Percentiles rank a stretch among this genome's conserved stretches.
phyloP scores from a whole-genome alignment of 345 rosid species.

The Euclidium syriacum region DNA sequence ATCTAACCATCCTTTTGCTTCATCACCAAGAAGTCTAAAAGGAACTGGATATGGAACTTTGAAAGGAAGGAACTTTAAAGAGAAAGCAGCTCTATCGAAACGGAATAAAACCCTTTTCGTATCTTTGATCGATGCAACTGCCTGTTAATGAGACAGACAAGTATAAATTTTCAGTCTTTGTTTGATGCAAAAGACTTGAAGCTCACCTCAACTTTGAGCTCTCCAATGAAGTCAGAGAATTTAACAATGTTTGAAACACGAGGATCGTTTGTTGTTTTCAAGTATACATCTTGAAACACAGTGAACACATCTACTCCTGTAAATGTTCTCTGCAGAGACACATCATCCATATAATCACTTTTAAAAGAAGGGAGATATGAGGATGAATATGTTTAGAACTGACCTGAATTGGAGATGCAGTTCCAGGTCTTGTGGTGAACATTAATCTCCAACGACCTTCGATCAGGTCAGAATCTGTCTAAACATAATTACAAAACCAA shows the following conservation, averaged over 20 bases:
- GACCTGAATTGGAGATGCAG: conserved; percentile 97
- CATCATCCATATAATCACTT: background rate
- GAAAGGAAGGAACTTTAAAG: conserved; percentile 79
- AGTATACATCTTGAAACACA: conserved; percentile 85
- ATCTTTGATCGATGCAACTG: conserved; percentile 67
- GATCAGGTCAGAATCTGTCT: conserved; percentile 69
- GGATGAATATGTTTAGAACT: conserved; percentile 1
- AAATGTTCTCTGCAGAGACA: conserved; percentile 72
- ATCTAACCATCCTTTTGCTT: conserved; percentile 94
- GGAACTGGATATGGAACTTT: conserved; percentile 97
- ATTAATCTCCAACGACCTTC: conserved; percentile 93
- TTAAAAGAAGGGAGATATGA: background rate
- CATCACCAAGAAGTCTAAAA: conserved; percentile 93
- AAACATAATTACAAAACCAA: background rate
- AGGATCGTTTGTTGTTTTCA: conserved; percentile 64
- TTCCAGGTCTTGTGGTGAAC: conserved; percentile 96
- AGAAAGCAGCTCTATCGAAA: conserved; percentile 77
- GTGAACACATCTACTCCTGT: conserved; percentile 83
- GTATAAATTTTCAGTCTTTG: background rate
- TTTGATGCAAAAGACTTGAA: background rate
- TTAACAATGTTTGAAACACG: conserved; percentile 84
- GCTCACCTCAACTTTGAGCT: conserved; percentile 86
- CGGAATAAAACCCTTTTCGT: conserved; percentile 61
- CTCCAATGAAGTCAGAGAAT: conserved; percentile 80
- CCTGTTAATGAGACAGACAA: conserved; percentile 36